Evolutionary conservation across 2,329 filamentous ascomycete species (phyloP).

Genomic region (Pestalotiopsis sp.): DNA sequence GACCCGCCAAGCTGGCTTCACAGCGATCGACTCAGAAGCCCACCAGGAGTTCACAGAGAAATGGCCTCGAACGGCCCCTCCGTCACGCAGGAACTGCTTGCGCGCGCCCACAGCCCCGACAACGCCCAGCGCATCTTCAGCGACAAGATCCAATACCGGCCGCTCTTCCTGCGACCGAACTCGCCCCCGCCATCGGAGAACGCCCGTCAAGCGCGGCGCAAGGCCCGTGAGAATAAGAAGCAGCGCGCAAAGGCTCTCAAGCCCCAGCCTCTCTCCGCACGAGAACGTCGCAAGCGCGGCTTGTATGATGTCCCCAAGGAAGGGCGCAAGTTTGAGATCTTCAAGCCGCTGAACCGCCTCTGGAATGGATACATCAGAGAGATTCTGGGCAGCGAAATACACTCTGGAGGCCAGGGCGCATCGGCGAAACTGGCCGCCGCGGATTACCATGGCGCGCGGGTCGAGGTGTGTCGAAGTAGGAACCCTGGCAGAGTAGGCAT

Average conservation of each 20-base stretch:
- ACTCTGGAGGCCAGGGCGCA: slow-evolving; percentile 55
- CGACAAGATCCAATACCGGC: slow-evolving; percentile 81
- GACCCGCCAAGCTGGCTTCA: too few species aligned
- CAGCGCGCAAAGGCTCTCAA: slow-evolving; percentile 46
- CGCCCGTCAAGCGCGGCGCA: slow-evolving; percentile 53
- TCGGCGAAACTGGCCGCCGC: slow-evolving; percentile 79
- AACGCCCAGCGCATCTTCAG: slow-evolving; percentile 70
- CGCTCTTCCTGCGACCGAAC: slow-evolving; percentile 75
- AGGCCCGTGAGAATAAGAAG: slow-evolving; percentile 46
- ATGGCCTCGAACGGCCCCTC: slow-evolving; percentile 38
- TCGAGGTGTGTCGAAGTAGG: slow-evolving; percentile 79
- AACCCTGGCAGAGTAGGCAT: slow-evolving; percentile 83
- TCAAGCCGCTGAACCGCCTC: slow-evolving; percentile 72
- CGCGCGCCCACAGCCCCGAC: slow-evolving; percentile 76
- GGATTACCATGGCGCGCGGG: slow-evolving; percentile 84
- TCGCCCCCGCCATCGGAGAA: slow-evolving; percentile 63
- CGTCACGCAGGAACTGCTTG: slow-evolving; percentile 65
- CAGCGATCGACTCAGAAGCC: not conserved
- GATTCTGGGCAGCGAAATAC: slow-evolving; percentile 64
- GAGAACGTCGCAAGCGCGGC: slow-evolving; percentile 70
- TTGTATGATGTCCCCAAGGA: slow-evolving; percentile 73
- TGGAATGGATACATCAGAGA: slow-evolving; percentile 88
- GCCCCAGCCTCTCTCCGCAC: slow-evolving; percentile 73
- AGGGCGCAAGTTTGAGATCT: slow-evolving; percentile 72
- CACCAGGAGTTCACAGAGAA: not conserved